Base-by-base conservation (phyloP, 2,329 filamentous ascomycete species). In the Diaporthe sp. region DNA sequence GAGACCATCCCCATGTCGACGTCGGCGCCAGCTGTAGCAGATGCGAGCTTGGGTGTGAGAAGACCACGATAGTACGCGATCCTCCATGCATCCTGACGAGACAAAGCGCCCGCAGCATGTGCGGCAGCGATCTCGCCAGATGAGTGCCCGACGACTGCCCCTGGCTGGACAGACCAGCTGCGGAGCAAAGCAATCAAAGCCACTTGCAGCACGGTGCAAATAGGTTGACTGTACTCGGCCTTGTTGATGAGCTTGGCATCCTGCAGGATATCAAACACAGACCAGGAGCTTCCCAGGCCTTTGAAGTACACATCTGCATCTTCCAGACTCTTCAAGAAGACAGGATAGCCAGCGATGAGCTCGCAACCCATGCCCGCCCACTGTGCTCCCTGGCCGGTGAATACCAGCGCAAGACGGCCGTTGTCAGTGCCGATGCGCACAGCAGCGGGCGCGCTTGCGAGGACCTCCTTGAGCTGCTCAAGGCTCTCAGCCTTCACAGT, bases 151-250 rank as follows among this genome's bases (percentile, higher is more conserved):
- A 81, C 78, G 12, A 82, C 80, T 13, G 76, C 79, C 5, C 65
- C 58, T 3, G 81, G 80, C 0, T 10, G 49, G 8, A 84, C 57
- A 0, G 79, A 81, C 34, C 77, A 79, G 12, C 74, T 76, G 2
- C 20, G 15, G n/a, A 85, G 77, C 1, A 83, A 75, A n/a, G 82
- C 78, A 0, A 84, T 78, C 5, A 85, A 71, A 17, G 73, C 82
- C 22, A 86, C 77, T 72, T 85, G 85, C 5, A 86, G 31, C 1
- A 82, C 82, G 8, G 82, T 84, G 72, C 81, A 84, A 4, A 83
- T 22, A 6, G 72, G n/a, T 8, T 55, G 58, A 25, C 80, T 80
- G 65, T 83, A 76, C 37, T 80, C 78, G 0, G 80, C 77, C 7
- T 81, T 77, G 71, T 81, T 73, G 12, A 84, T 67, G 8, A 75